These are phyloP conservation scores for Wickerhamia fluorescens DNA, from an alignment of 805 yeast genomes.

Conservation along the genomic window DNA sequence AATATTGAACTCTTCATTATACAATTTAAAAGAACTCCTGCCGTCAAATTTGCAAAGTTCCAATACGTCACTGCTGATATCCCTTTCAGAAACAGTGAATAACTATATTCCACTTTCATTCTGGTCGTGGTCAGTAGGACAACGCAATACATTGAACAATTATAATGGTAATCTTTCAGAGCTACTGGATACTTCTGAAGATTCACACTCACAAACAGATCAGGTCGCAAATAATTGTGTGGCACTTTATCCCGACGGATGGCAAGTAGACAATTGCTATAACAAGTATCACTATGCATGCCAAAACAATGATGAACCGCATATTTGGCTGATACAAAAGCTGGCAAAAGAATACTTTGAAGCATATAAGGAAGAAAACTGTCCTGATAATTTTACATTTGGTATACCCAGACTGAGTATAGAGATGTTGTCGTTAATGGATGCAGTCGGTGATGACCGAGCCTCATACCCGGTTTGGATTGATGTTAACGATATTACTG, in stretches of 20 bases:
- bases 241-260: conserved; percentile 37
- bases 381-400: conserved; percentile 27
- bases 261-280: conserved; percentile 67
- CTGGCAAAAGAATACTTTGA: conserved; percentile 37
- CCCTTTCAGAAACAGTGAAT: conserved; percentile 13
- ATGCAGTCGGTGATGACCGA: conserved; percentile 19
- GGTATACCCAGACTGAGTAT: conserved; percentile 30
- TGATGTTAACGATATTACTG: conserved; percentile 71
- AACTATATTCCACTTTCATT: conserved; percentile 25
- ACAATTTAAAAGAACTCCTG: too few species aligned
- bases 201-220: background rate
- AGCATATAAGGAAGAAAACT: conserved; percentile 19
- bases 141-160: conserved; percentile 34
- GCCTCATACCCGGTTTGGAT: conserved; percentile 55
- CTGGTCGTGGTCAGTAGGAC: conserved; percentile 72
- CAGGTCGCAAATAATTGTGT: conserved; percentile 37
- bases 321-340: conserved; percentile 33
- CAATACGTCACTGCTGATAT: conserved; percentile 11
- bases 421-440: conserved; percentile 24
- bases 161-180: conserved; percentile 1
- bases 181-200: too few species aligned
- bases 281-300: conserved; percentile 49
- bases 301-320: conserved; percentile 29
- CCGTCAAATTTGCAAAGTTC: background rate
- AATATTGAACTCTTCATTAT: conserved; percentile 38